Percentiles rank a stretch among this genome's conserved stretches.
Evolutionary conservation across 2,329 filamentous ascomycete species (phyloP).

Genomic region (Monilinia fructicola): DNA sequence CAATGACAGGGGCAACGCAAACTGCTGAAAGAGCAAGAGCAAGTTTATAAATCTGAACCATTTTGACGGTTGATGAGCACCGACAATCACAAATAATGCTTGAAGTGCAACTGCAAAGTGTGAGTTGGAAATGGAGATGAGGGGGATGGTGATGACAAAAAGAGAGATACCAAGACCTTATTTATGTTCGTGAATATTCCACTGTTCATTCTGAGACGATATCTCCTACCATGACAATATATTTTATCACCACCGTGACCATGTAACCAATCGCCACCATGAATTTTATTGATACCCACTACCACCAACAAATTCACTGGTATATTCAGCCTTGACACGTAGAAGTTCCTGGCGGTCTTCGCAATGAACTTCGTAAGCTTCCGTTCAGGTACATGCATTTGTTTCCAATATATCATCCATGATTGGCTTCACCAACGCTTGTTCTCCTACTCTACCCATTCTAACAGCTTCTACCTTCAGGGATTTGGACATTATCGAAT

Average conservation of each 20-base stretch:
- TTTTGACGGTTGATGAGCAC: background rate
- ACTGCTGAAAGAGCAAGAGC: constrained; percentile 3
- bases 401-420: background rate
- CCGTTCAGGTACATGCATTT: background rate
- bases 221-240: background rate
- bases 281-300: background rate
- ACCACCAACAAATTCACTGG: background rate
- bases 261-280: background rate
- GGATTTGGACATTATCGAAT: background rate
- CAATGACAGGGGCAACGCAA: constrained; percentile 2
- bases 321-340: background rate
- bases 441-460: background rate
- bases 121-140: background rate
- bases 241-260: background rate
- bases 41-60: constrained; percentile 20
- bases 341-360: background rate
- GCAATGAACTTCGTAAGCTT: constrained; percentile 20
- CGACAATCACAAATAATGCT: background rate
- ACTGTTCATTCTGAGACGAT: background rate
- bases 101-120: background rate
- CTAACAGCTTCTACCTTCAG: background rate
- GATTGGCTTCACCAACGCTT: background rate
- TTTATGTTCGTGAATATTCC: background rate
- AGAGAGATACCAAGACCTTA: background rate
- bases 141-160: background rate